These are phyloP conservation scores for Plectranthus barbatus DNA, from an alignment of 257 asterid species.

Conservation along the genomic window DNA sequence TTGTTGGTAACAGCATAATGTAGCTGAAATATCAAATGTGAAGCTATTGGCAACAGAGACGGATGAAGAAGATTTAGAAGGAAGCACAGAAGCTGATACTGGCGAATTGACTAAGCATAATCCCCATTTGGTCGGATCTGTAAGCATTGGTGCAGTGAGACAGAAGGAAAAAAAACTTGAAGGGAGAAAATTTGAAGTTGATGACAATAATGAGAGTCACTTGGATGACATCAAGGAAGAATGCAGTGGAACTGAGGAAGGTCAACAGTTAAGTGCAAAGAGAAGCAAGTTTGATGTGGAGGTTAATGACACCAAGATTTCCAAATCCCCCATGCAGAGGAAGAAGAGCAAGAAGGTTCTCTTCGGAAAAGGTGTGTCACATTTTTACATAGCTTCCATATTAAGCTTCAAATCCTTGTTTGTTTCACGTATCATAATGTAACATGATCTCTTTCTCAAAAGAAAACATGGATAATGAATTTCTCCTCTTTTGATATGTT, in stretches of 20 bases:
- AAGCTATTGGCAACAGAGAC: constrained; percentile 50
- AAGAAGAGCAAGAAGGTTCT: constrained; percentile 79
- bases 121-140: constrained; percentile 32
- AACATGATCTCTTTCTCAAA: background rate
- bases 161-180: constrained; percentile 39
- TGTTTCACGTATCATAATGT: constrained; percentile 1
- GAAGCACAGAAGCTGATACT: constrained; percentile 83
- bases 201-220: constrained; percentile 37
- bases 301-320: constrained; percentile 37
- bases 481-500: background rate
- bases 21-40: constrained; percentile 29
- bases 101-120: constrained; percentile 52
- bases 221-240: constrained; percentile 83
- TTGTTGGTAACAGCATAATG: constrained; percentile 31
- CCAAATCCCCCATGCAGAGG: constrained; percentile 43
- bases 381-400: constrained; percentile 5
- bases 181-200: constrained; percentile 47
- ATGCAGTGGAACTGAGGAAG: constrained; percentile 89
- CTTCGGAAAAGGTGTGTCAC: constrained; percentile 51
- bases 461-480: background rate
- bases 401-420: constrained; percentile 5
- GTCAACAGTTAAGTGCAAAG: constrained; percentile 41
- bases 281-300: constrained; percentile 46
- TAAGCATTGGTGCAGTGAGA: constrained; percentile 20
- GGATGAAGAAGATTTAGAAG: constrained; percentile 71